Evolutionary conservation across 2,329 filamentous ascomycete species (phyloP), one percentile per base, ranked within the genome.

Genomic region (Neurospora crassa): DNA sequence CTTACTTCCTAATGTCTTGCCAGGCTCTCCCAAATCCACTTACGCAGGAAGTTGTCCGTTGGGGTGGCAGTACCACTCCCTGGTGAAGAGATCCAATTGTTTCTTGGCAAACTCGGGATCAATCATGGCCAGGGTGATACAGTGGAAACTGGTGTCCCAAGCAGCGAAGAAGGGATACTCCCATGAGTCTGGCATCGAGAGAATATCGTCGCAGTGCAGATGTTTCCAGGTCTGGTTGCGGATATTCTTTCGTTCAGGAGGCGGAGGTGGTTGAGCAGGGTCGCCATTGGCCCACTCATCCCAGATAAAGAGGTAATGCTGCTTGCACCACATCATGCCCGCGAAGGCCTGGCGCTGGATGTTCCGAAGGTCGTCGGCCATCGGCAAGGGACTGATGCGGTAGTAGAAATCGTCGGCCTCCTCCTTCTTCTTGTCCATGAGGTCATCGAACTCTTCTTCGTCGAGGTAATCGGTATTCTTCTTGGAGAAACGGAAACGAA

Each of bases 161-260:
- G 95, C 95, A 24, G 94, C 94, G 80, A 97, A 97, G 84, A 97
- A 98, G 0, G 95, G 95, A 77, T 98, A 98, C 78, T 98, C 95
- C 95, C 95, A 98, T 0, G 94, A 97, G 80, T 98, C 95, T 0
- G 95, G 96, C 95, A 98, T 97, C 0, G 95, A 97, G 42, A 98
- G 81, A 73, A 98, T 94, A 79, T 98, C 95, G 75, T 98, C 96
- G 76, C 97, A 89, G 80, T 97, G 88, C 86, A 98, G 90, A 80
- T 98, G 95, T 78, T 92, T 96, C 96, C 96, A 98, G 74, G 96
- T 89, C 45, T 88, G 84, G 79, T 98, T 98, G 73, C 95, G 90
- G 71, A 98, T 87, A 2, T 88, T 86, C 80, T 96, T 97, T 70
- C 95, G 88, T 47, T 88, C 87, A 0, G 91, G 85, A 0, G 95